Percentiles rank a stretch among this genome's conserved stretches.
Evolutionary conservation across 257 asterid species (phyloP).

Genomic region (Plantago ovata): DNA sequence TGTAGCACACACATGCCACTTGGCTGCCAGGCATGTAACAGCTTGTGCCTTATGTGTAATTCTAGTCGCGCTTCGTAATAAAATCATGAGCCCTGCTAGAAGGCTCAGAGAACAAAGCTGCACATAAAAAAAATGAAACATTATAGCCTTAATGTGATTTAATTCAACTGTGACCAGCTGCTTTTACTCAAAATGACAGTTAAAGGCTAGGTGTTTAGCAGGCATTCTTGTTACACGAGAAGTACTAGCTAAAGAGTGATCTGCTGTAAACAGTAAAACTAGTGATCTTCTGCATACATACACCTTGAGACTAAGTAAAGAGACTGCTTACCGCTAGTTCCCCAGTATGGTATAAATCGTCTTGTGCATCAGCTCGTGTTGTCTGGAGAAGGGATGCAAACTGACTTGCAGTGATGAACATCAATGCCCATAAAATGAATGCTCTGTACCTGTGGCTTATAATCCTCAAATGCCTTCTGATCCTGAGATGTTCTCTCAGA

Average conservation of each 20-base stretch:
- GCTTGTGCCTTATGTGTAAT: constrained; percentile 95
- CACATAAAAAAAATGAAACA: constrained; percentile 6
- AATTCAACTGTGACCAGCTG: too few relatives aligned
- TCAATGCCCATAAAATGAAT: constrained; percentile 66
- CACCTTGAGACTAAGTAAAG: not conserved
- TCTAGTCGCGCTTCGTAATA: constrained; percentile 74
- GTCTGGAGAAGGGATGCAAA: constrained; percentile 84
- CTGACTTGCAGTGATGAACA: constrained; percentile 75
- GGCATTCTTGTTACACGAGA: too few relatives aligned
- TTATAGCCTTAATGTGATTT: too few relatives aligned
- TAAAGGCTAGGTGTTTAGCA: too few relatives aligned
- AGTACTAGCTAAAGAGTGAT: too few relatives aligned
- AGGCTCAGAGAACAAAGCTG: constrained; percentile 89
- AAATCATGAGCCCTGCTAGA: constrained; percentile 70
- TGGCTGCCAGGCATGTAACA: constrained; percentile 87
- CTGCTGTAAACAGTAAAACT: not conserved
- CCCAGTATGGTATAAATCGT: constrained; percentile 56
- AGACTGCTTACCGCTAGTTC: constrained; percentile 69
- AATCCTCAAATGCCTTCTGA: constrained; percentile 75
- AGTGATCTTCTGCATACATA: not conserved
- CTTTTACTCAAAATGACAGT: too few relatives aligned
- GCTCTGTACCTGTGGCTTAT: constrained; percentile 82
- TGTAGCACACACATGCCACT: constrained; percentile 94
- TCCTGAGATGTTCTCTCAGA: constrained; percentile 73
- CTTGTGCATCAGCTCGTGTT: constrained; percentile 54